Base-by-base conservation (phyloP, 768 basidiomycete species). In the Amanita inopinata region DNA sequence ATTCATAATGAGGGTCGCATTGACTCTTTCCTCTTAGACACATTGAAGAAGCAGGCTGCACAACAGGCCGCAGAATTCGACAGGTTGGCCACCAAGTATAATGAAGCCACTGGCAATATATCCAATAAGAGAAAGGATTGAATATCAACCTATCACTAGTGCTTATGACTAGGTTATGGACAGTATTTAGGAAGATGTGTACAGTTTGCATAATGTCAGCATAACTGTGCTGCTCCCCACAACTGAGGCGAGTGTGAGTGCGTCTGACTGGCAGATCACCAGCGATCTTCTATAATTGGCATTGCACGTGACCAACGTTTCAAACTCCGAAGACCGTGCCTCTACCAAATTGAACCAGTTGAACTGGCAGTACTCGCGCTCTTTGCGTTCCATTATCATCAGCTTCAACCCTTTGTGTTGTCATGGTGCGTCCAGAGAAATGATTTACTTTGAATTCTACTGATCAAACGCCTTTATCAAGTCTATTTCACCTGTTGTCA, bases 61-160 rank as follows among this genome's bases (percentile, higher is more conserved):
- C 82, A 85, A 51, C 86, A 91, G 49, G 80, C 78, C 3, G 69
- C 66, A 17, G 86, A 91, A 56, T 92, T 85, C 53, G 82, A 90
- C 63, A 71, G 88, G 41, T 74, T 93, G 41, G 83, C 87, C 1
- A 81, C 78, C 3, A 76, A 80, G 60, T 78, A 79, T 62, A 88
- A 87, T 57, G 67, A 78, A 45, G 70, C 74, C 37, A 82, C 81
- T 0, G 85, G 84, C 2, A 56, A 49, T 28, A 57, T 58, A 25
- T 66, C 65, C 3, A 56, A 70, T 65, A 90, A 90, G 61, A 76
- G 83, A 51, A 62, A 62, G 32, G 84, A 88, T 53, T 88, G 43
- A 45, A 8, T n/a, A n/a, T n/a, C n/a, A n/a, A n/a, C n/a, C n/a
- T n/a, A n/a, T n/a, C n/a, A n/a, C n/a, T n/a, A n/a, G n/a, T n/a